A percentile compares a stretch with the other conserved stretches of the same genome.
phyloP scores from a whole-genome alignment of 208 protist genomes.

The Polymyxa betae region DNA sequence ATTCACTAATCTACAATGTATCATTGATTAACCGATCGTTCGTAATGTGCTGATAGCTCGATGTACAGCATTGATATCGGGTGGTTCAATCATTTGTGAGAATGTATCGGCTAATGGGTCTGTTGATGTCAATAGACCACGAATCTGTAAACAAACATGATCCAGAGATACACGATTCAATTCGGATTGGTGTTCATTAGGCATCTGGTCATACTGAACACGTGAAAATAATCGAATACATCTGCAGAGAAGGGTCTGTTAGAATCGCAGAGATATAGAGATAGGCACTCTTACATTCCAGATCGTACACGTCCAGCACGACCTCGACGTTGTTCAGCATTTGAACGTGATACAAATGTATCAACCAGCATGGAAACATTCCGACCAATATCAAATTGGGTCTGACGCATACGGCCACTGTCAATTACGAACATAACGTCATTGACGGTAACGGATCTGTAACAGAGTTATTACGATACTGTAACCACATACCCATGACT shows the following conservation, averaged over 20 bases:
- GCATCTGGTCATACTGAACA: background rate
- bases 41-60: background rate
- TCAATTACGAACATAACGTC: conserved; percentile 27
- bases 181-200: background rate
- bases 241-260: background rate
- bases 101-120: background rate
- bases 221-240: background rate
- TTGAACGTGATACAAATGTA: conserved; percentile 35
- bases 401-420: conserved; percentile 8
- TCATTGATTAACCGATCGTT: background rate
- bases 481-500: too few relatives aligned
- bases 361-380: conserved; percentile 25
- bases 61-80: background rate
- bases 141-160: background rate
- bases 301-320: conserved; percentile 38
- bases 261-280: background rate
- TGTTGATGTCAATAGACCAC: background rate
- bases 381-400: background rate
- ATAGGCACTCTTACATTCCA: conserved; percentile 4
- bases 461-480: too few relatives aligned
- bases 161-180: background rate
- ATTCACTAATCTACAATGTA: background rate
- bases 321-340: conserved; percentile 45
- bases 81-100: background rate
- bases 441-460: background rate